Evolutionary conservation across 495 filamentous ascomycete species (phyloP), one percentile per base, ranked within the genome.

Genomic region (Cudoniella acicularis): DNA sequence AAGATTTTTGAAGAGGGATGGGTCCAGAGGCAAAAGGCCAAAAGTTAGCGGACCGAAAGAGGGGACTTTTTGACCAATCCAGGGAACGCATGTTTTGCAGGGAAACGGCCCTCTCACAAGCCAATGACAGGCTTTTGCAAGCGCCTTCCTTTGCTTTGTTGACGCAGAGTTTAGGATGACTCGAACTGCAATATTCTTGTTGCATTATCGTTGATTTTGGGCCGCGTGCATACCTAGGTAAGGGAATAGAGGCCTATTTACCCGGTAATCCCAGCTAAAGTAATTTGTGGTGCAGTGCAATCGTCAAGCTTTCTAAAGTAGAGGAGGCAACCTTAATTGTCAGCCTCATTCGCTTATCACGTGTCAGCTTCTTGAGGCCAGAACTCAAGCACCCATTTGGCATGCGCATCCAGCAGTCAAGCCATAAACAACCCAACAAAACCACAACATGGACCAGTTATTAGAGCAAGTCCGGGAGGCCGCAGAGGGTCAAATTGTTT

Each of bases 401-500:
- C n/a, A n/a, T n/a, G n/a, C n/a, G n/a, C n/a, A n/a, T n/a, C n/a
- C n/a, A n/a, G n/a, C n/a, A n/a, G n/a, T n/a, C n/a, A n/a, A n/a
- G n/a, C n/a, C n/a, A n/a, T n/a, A n/a, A n/a, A n/a, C n/a, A n/a
- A n/a, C n/a, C n/a, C n/a, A n/a, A n/a, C n/a, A n/a, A n/a, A n/a
- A n/a, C n/a, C n/a, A n/a, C n/a, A n/a, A n/a, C n/a, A n/a, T n/a
- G 9, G 85, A 93, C 57, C 79, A 87, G 59, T 55, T 96, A 6
- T 74, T 96, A 13, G 87, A 90, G 23, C 82, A 90, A 67, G 73
- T 85, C 24, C 88, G 89, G 66, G 83, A 92, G 67, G 72, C 82
- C 18, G 79, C 88, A n/a, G 91, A 96, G 70, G 91, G 90, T 23
- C 88, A 91, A 70, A 96, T 96, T 74, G 91, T 94, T 69, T 57